Evolutionary conservation across 352 stramenopile species (phyloP), one percentile per base, ranked within the genome.

Genomic region (Phytophthora constricta): DNA sequence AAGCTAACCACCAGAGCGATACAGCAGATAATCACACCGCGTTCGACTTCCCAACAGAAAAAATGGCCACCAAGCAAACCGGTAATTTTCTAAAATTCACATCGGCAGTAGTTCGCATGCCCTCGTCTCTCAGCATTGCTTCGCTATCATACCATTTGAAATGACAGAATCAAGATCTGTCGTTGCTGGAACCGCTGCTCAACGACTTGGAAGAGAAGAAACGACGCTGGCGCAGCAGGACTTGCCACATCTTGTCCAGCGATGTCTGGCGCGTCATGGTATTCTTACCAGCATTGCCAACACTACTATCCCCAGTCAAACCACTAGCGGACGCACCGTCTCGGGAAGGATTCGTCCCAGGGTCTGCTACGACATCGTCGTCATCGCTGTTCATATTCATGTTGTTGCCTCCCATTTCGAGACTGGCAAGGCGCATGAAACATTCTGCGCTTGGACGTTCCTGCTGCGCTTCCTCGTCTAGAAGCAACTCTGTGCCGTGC

Each of bases 371-470:
- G 42, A 69, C 53, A 16, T 74, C 58, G 25, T 73, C 58, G 27
- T 67, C 57, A 16, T 72, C 55, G 42, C 39, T 73, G 28, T 63
- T 47, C 22, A 33, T 57, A 7, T 39, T 48, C 41, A 61, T 68
- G 46, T 74, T 71, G 53, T 65, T 68, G 26, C 61, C 76, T 33
- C 84, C 80, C 48, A 92, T 79, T 58, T 84, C 80, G 14, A 76
- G 69, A 45, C 70, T 90, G 26, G 87, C 87, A 22, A 93, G 74
- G 16, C 87, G 80, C 83, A 95, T 95, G 70, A 81, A 95, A 16
- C 77, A 79, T 43, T 95, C 87, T 11, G 85, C 80, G 48, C 82
- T 95, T 9, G 77, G 80, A 14, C 70, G 70, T 33, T 72, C 65
- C 28, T 76, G 69, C 25, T 78, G 73, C 26, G 37, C 59, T 68